Evolutionary conservation across 2,329 filamentous ascomycete genomes (phyloP), one percentile per base, ranked within the genome.

Genomic region (Clonostachys chloroleuca): DNA sequence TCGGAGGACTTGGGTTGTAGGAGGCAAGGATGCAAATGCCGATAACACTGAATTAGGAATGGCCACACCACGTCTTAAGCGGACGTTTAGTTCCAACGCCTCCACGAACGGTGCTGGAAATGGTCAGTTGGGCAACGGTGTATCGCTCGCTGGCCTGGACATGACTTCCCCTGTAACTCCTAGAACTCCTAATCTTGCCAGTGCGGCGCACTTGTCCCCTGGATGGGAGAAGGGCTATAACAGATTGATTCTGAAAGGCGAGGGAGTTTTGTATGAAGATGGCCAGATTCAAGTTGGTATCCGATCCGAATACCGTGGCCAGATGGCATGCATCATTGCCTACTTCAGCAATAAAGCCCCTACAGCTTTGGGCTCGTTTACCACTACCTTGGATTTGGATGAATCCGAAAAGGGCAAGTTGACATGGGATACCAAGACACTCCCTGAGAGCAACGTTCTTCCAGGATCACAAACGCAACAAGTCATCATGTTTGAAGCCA

Each of bases 281-380:
- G 86, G 86, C 0, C 94, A 99, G 67, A 81, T 99, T 46, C 92
- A 99, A 62, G 79, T 99, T 39, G 94, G 94, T 34, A 71, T 97
- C 45, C 85, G 94, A 35, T 95, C 91, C 10, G 94, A 99, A 68
- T 99, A 96, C 64, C 86, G 94, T 50, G 89, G 86, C n/a, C 89
- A 96, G 62, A 86, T 96, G 72, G 94, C 94, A 40, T 96, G 94
- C 59, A 74, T 99, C 52, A 97, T 99, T 58, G 73, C 96, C 45
- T 99, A 97, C 67, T 96, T 97, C 65, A 88, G 85, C 51, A 99
- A 99, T 75, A 96, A 96, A 70, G 91, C 90, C 1, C 84, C 89
- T 0, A 86, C 87, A 36, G 72, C 87, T 1, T 87, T 99, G 58
- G 87, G 84, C 46, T 96, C 92, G 0, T 95, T 99, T 63, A 97